phyloP scores from a whole-genome alignment of 2,329 filamentous ascomycete genomes.

The Coniochaeta hoffmannii region DNA sequence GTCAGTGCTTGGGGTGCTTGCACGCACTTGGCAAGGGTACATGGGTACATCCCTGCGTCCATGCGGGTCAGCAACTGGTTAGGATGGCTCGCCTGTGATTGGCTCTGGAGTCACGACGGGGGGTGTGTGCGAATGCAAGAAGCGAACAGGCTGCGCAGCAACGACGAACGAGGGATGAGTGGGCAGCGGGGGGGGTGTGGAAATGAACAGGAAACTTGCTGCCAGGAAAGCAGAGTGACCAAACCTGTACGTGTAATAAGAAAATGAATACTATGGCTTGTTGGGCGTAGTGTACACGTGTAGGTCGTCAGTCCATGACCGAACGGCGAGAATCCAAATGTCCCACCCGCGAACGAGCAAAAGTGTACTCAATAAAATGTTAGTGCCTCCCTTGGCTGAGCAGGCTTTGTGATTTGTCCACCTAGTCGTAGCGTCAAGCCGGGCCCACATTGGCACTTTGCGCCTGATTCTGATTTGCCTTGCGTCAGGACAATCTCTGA shows the following conservation, averaged over 20 bases:
- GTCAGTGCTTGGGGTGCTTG: not conserved
- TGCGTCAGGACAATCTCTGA: not conserved
- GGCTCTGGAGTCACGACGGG: not conserved
- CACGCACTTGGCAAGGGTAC: not conserved
- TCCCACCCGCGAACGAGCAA: not conserved
- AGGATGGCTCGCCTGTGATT: not conserved
- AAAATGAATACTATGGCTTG: not conserved
- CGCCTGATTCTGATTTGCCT: constrained; percentile 2
- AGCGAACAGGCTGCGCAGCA: too few relatives aligned
- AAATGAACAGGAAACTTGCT: not conserved
- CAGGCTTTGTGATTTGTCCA: not conserved
- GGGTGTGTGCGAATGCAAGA: not conserved
- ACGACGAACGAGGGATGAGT: not conserved
- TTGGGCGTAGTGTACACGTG: too few relatives aligned
- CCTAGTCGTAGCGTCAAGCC: not conserved
- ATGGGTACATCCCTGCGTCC: not conserved
- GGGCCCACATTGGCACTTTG: not conserved
- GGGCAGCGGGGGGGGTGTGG: not conserved
- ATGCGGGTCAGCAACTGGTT: not conserved
- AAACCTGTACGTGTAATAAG: not conserved
- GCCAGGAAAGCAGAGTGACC: not conserved
- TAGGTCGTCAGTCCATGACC: not conserved
- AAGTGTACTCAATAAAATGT: not conserved
- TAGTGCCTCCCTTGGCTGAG: not conserved
- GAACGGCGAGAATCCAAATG: not conserved